Evolutionary conservation across 1,284 basidiomycete species (phyloP), one percentile per base, ranked within the genome.

Genomic region (Volvariella surrecta): DNA sequence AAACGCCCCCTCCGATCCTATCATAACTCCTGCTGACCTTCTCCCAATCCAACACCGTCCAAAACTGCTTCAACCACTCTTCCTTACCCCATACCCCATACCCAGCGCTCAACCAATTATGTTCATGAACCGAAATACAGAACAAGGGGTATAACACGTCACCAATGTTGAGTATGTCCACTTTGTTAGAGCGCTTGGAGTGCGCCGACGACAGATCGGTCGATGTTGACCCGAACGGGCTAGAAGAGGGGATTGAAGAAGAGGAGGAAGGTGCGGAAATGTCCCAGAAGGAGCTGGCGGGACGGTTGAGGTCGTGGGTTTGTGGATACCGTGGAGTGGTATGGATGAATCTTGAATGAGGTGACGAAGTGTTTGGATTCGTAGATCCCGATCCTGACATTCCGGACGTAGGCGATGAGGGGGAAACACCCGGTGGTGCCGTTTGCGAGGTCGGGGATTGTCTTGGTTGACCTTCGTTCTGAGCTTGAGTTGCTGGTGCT

Each of bases 71-170:
- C 54, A 96, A 67, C 71, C 95, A 99, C 58, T 79, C 73, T 58
- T 92, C 89, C 66, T 91, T 92, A 32, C 90, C 92, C 89, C 90
- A 95, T 13, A 99, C 80, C 9, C 95, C 95, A 57, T 90, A 94
- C 48, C 85, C 85, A 40, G 87, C 82, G 42, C 75, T 74, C 53
- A 99, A 68, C 87, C 93, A 99, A 18, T 88, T 84, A 56, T 93
- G 93, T 63, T 97, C 93, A 56, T 92, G 82, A 17, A 95, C 74
- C 44, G 83, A 86, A 48, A 97, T 62, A 53, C 89, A 92, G 57
- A 95, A 83, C 37, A 95, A 60, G 10, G 91, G 91, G 59, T 73
- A 82, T 37, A 94, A 63, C 15, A 68, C 65, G 37, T 78, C 71
- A 21, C 83, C 85, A 15, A 58, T 54, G 39, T 58, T 52, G 28